Percentiles rank a stretch among this genome's conserved stretches.
These are phyloP conservation scores for Alloascoidea hylecoeti DNA, from an alignment of 805 yeast species.

Conservation along the genomic window DNA sequence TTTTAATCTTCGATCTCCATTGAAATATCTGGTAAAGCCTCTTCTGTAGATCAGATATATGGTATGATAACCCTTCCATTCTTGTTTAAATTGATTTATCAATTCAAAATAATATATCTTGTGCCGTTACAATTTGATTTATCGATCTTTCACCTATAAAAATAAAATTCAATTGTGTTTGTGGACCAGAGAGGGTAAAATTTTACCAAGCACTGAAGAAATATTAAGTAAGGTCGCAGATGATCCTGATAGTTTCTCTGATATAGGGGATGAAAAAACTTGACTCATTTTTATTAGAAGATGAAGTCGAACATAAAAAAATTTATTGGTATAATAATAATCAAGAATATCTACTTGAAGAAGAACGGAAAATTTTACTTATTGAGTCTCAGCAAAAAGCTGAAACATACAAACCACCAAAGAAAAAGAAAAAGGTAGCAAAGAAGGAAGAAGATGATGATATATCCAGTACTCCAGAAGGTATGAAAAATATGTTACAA, in stretches of 20 bases:
- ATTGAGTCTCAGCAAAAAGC: slow-evolving; percentile 77
- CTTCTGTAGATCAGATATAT: too few species aligned
- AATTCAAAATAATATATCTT: too few species aligned
- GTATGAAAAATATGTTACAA: slow-evolving; percentile 63
- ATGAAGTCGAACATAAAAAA: slow-evolving; percentile 63
- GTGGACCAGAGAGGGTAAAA: too few species aligned
- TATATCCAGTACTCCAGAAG: slow-evolving; percentile 42
- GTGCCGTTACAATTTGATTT: too few species aligned
- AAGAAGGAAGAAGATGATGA: slow-evolving; percentile 9
- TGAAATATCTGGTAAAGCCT: too few species aligned
- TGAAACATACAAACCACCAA: slow-evolving; percentile 48
- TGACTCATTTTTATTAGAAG: slow-evolving; percentile 43
- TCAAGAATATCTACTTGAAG: slow-evolving; percentile 73
- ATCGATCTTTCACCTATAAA: too few species aligned
- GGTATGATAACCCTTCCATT: too few species aligned
- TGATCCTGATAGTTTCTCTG: slow-evolving; percentile 49
- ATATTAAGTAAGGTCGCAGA: slow-evolving; percentile 35
- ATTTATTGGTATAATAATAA: slow-evolving; percentile 84
- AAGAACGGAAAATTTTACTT: slow-evolving; percentile 72
- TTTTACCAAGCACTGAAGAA: slow-evolving; percentile 3
- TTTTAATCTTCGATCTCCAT: too few species aligned
- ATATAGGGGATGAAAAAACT: slow-evolving; percentile 80
- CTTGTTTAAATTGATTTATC: too few species aligned
- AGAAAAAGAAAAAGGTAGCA: slow-evolving; percentile 20
- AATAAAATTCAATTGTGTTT: too few species aligned